Percentiles rank a stretch among this genome's conserved stretches.
These are phyloP conservation scores for Gnaphalium uliginosum DNA, from an alignment of 129 eudicot genomes.

Conservation along the genomic window DNA sequence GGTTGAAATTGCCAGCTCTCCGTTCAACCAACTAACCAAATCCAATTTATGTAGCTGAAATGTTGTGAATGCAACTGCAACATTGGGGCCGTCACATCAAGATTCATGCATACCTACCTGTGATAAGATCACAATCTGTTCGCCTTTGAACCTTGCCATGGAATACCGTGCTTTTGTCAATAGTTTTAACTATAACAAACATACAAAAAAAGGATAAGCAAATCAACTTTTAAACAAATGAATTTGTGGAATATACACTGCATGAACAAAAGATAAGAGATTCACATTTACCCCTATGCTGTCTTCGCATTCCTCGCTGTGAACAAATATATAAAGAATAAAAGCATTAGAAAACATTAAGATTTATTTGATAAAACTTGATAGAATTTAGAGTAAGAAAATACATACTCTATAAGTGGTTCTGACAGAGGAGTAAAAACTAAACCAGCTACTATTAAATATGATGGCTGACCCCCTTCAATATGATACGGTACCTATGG, in stretches of 20 bases:
- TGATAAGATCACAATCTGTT: constrained; percentile 87
- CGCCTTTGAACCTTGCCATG: constrained; percentile 83
- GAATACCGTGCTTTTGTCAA: constrained; percentile 93
- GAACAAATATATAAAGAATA: constrained; percentile 7
- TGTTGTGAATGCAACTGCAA: not conserved
- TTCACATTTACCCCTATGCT: constrained; percentile 68
- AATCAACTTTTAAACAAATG: constrained; percentile 7
- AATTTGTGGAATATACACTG: not conserved
- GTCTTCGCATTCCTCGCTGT: constrained; percentile 91
- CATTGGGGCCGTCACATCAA: constrained; percentile 10
- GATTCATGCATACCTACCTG: constrained; percentile 57
- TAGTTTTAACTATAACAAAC: constrained; percentile 58
- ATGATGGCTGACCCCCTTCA: constrained; percentile 93
- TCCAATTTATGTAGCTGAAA: not conserved
- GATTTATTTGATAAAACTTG: not conserved
- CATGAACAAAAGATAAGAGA: not conserved
- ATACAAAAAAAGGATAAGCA: constrained; percentile 8
- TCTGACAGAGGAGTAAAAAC: constrained; percentile 95
- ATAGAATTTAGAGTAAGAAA: not conserved
- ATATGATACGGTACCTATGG: constrained; percentile 87
- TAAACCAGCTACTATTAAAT: constrained; percentile 88
- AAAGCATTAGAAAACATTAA: not conserved
- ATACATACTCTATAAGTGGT: constrained; percentile 86
- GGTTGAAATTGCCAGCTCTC: not conserved
- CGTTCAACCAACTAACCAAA: not conserved